These are phyloP conservation scores for Solanum verrucosum DNA, from an alignment of 257 asterid species.

Conservation along the genomic window DNA sequence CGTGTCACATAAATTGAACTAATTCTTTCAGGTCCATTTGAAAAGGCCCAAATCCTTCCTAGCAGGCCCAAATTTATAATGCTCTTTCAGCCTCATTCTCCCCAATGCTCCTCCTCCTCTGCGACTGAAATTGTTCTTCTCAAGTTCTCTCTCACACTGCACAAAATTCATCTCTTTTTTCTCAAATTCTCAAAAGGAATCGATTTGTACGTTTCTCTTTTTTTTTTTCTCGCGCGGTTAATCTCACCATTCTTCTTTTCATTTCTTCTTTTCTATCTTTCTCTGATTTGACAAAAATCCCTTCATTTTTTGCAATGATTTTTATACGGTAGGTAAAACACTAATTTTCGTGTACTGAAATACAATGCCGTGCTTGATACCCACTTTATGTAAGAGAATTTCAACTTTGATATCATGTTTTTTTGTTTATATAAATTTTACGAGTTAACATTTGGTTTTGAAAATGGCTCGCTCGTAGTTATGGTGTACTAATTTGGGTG, in stretches of 20 bases:
- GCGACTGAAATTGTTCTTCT: neutral
- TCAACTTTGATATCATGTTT: neutral
- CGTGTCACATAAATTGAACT: too few species aligned
- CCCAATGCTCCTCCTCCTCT: neutral
- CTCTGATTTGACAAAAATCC: neutral
- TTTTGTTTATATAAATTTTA: neutral
- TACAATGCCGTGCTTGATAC: neutral
- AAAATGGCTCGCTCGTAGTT: neutral
- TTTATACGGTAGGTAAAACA: neutral
- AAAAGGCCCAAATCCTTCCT: neutral
- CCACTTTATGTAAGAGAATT: neutral
- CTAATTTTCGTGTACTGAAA: neutral
- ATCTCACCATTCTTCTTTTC: neutral
- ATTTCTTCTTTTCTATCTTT: neutral
- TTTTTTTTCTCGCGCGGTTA: neutral
- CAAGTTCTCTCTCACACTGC: neutral
- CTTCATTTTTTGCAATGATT: neutral
- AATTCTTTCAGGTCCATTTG: neutral
- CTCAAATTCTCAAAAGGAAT: neutral
- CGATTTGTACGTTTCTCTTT: neutral
- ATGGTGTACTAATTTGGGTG: neutral
- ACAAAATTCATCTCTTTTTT: neutral
- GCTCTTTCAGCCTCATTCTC: neutral
- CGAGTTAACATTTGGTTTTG: neutral
- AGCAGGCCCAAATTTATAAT: neutral